Conservation (phyloP, 306 rosid genomes). For the Quercus parvula region DNA sequence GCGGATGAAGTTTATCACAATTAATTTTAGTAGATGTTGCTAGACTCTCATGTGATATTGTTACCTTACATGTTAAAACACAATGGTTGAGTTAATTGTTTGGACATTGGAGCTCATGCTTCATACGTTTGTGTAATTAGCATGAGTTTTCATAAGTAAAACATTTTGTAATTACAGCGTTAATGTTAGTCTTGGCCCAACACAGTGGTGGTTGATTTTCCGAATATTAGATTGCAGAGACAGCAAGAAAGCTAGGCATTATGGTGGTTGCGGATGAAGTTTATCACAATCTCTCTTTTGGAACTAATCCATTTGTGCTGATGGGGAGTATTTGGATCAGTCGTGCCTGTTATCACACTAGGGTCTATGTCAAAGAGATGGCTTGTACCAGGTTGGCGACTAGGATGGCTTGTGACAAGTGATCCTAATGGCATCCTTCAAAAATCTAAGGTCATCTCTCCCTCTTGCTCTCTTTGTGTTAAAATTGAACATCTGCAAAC, state of each 20-base stretch:
- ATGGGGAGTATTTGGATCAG: conserved; percentile 41
- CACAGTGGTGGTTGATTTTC: not conserved
- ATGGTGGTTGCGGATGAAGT: conserved; percentile 44
- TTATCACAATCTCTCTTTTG: conserved; percentile 32
- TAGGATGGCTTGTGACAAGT: conserved; percentile 39
- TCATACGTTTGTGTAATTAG: not conserved
- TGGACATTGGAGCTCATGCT: no score
- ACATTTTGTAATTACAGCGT: not conserved
- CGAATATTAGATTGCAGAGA: conserved; percentile 24
- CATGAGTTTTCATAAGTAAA: not conserved
- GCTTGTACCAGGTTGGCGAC: conserved; percentile 47
- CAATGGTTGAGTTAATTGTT: no score
- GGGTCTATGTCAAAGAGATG: conserved; percentile 51
- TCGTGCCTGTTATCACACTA: conserved; percentile 42
- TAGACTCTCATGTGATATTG: no score
- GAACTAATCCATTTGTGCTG: conserved; percentile 35
- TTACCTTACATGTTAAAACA: no score
- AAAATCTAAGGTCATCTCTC: conserved; percentile 35
- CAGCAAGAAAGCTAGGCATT: conserved; percentile 45
- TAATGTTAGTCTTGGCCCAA: not conserved
- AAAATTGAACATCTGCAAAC: not conserved
- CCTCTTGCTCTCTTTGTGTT: not conserved
- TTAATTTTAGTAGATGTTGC: no score
- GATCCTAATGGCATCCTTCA: conserved; percentile 34
- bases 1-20: no score